Conservation (phyloP, 495 filamentous ascomycete species). For the Entonaema liquescens region DNA sequence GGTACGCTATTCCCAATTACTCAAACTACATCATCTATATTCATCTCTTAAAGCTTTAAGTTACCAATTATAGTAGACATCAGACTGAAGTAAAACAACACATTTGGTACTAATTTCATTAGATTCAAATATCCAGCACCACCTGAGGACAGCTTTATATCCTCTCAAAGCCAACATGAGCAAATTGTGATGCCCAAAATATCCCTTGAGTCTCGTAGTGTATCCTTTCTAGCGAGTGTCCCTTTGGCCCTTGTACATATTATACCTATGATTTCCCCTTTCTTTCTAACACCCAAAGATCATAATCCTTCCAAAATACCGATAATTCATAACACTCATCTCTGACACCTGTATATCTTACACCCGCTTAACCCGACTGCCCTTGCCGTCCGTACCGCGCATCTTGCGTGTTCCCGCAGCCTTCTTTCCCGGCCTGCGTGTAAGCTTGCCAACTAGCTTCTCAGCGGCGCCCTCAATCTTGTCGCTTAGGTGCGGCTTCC, state of each 20-base stretch:
- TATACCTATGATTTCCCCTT: neutral
- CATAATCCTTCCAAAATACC: neutral
- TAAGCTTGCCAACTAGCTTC: slow-evolving; percentile 46
- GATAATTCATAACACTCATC: neutral
- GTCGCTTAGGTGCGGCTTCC: slow-evolving; percentile 46
- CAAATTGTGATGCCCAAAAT: neutral
- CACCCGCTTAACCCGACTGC: slow-evolving; percentile 22
- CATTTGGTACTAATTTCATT: neutral
- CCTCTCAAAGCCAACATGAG: neutral
- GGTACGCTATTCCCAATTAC: too few relatives aligned
- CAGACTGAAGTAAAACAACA: neutral
- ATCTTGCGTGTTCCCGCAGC: slow-evolving; percentile 50
- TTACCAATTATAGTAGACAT: too few relatives aligned
- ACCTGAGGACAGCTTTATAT: neutral
- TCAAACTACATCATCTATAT: too few relatives aligned
- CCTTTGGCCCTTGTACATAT: neutral
- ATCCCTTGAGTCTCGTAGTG: neutral
- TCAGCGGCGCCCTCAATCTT: slow-evolving; percentile 47
- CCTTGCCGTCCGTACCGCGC: slow-evolving; percentile 49
- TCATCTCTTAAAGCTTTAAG: too few relatives aligned
- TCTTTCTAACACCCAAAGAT: neutral
- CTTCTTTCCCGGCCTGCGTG: slow-evolving; percentile 44
- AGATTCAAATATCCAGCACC: neutral
- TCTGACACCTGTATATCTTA: neutral
- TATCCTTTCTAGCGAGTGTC: neutral